Evolutionary conservation across 495 filamentous ascomycete genomes (phyloP).

Genomic region (Pyronema domesticum): DNA sequence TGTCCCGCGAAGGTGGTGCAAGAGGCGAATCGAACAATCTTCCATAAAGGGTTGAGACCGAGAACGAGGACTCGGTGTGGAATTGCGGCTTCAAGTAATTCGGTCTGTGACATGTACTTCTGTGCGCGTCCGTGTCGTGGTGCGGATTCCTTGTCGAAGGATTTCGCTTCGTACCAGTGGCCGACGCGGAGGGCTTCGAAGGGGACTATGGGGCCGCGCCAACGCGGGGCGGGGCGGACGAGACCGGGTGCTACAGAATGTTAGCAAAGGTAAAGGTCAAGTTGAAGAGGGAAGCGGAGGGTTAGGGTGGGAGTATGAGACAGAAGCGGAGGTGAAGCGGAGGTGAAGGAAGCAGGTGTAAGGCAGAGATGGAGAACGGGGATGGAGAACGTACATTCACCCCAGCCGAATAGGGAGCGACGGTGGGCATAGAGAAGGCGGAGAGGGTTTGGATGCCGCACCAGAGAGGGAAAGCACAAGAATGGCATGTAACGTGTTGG

Average conservation of each 20-base stretch:
- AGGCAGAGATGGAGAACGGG: not conserved
- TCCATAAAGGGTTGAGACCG: not conserved
- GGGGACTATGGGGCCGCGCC: not conserved
- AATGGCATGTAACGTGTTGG: too few relatives aligned
- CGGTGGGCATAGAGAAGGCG: too few relatives aligned
- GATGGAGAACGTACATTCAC: too few relatives aligned
- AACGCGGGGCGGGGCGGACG: not conserved
- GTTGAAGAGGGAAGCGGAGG: not conserved
- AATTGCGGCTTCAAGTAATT: not conserved
- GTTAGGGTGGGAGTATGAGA: not conserved
- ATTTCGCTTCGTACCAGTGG: not conserved
- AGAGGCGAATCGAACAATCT: not conserved
- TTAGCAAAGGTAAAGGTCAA: not conserved
- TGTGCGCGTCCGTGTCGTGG: not conserved
- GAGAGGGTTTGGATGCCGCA: too few relatives aligned
- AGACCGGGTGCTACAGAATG: not conserved
- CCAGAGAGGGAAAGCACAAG: too few relatives aligned
- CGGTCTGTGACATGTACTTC: not conserved
- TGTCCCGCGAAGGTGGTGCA: not conserved
- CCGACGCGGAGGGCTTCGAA: not conserved
- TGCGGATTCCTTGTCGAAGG: not conserved
- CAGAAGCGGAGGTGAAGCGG: not conserved
- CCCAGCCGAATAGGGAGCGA: too few relatives aligned
- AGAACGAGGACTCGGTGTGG: not conserved
- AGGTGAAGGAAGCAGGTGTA: not conserved